Percentiles rank a stretch among this genome's conserved stretches.
Conservation (phyloP, 352 stramenopile genomes). For the Phytopythium delawarense region DNA sequence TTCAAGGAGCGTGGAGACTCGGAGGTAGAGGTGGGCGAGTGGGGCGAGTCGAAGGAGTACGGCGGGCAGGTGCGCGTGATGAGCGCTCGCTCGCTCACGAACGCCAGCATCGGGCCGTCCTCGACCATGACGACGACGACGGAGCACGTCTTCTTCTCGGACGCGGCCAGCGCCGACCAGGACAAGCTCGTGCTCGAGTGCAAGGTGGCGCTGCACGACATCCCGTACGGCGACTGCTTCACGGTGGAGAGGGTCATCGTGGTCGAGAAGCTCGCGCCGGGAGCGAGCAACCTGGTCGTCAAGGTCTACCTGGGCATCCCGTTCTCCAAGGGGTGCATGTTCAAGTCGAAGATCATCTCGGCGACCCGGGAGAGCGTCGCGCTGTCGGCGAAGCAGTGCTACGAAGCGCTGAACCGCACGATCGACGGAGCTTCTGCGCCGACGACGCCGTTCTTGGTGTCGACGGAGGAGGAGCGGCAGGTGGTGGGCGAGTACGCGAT, state of each 20-base stretch:
- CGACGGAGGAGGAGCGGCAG: slow-evolving; percentile 63
- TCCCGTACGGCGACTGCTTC: slow-evolving; percentile 86
- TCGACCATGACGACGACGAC: slow-evolving; percentile 83
- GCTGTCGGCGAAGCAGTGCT: slow-evolving; percentile 49
- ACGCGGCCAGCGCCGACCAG: slow-evolving; percentile 25
- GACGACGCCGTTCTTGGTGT: slow-evolving; percentile 59
- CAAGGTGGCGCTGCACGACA: slow-evolving; percentile 73
- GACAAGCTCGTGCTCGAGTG: slow-evolving; percentile 60
- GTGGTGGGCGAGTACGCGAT: slow-evolving; percentile 66
- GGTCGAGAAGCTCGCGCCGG: slow-evolving; percentile 41
- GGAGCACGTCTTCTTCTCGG: slow-evolving; percentile 53
- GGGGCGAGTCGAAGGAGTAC: slow-evolving; percentile 57
- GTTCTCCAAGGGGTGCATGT: slow-evolving; percentile 88
- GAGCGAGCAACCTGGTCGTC: slow-evolving; percentile 32
- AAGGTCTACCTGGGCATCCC: slow-evolving; percentile 75
- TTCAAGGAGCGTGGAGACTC: slow-evolving; percentile 72
- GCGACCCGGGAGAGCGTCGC: slow-evolving; percentile 58
- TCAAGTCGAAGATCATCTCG: slow-evolving; percentile 88
- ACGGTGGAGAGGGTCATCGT: slow-evolving; percentile 66
- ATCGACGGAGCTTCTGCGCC: slow-evolving; percentile 19
- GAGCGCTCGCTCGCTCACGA: slow-evolving; percentile 69
- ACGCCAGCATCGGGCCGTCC: slow-evolving; percentile 77
- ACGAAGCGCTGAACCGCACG: slow-evolving; percentile 57
- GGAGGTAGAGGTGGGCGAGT: slow-evolving; percentile 67
- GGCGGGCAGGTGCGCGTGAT: slow-evolving; percentile 62